Percentiles rank a stretch among this genome's conserved stretches.
These are phyloP conservation scores for Coemansia sp. DNA, from an alignment of 192 early-diverging fungal genomes.

Conservation along the genomic window DNA sequence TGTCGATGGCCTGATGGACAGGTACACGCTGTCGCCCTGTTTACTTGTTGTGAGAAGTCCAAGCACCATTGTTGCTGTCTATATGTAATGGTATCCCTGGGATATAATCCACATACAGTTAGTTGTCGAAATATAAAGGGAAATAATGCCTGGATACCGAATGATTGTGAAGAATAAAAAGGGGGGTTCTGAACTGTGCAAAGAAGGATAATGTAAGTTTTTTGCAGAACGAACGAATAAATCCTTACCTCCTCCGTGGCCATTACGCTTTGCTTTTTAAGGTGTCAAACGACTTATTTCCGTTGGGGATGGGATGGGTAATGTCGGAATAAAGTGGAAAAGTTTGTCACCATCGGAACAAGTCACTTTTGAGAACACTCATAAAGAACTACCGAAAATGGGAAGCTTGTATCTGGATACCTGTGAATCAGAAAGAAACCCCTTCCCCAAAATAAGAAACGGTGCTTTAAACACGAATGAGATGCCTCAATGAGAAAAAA, in stretches of 20 bases:
- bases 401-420: not conserved
- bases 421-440: not conserved
- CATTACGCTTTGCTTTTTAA: not conserved
- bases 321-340: not conserved
- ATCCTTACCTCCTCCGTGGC: not conserved
- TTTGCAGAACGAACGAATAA: not conserved
- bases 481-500: not conserved
- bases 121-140: too few relatives aligned
- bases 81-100: not conserved
- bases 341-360: not conserved
- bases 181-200: not conserved
- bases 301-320: not conserved
- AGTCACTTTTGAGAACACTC: not conserved
- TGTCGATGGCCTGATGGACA: conserved; percentile 29
- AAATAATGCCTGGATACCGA: too few relatives aligned
- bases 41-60: conserved; percentile 2
- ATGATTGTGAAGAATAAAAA: not conserved
- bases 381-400: not conserved
- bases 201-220: too few relatives aligned
- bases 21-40: conserved; percentile 3
- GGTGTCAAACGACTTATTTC: not conserved
- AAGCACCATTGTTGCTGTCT: not conserved
- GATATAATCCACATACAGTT: too few relatives aligned
- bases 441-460: conserved; percentile 6
- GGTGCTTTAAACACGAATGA: not conserved